These are phyloP conservation scores for Ophiostoma himal-ulmi DNA, from an alignment of 2,329 filamentous ascomycete genomes.

Conservation along the genomic window DNA sequence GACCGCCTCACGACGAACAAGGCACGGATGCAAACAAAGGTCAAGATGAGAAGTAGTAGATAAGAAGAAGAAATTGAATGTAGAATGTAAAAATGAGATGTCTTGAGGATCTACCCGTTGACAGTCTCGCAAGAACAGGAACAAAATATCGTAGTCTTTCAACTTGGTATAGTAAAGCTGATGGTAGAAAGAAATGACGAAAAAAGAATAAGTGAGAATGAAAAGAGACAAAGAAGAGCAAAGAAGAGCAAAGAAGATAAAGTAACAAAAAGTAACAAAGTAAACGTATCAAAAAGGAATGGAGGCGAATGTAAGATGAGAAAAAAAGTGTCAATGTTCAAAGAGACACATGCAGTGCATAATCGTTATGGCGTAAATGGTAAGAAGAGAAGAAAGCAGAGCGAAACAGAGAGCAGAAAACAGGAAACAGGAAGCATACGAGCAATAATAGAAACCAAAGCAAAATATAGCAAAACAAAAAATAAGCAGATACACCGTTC, in stretches of 20 bases:
- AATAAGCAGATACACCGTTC: neutral
- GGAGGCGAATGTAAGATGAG: conserved; percentile 5
- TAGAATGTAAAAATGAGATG: neutral
- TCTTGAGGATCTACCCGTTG: neutral
- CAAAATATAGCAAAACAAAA: neutral
- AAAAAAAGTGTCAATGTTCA: conserved; percentile 7
- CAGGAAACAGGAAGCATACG: neutral
- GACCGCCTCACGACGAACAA: neutral
- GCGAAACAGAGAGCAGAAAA: neutral
- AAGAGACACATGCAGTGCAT: conserved; percentile 13
- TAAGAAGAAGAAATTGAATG: neutral
- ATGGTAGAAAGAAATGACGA: neutral
- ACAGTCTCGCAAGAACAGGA: neutral
- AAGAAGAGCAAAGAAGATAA: neutral
- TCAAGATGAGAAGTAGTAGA: neutral
- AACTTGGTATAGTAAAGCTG: conserved; percentile 3
- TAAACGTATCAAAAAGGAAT: conserved; percentile 4
- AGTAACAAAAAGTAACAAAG: neutral
- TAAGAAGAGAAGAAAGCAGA: conserved; percentile 5
- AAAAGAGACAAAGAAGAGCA: neutral
- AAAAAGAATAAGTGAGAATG: too few species aligned
- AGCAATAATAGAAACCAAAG: neutral
- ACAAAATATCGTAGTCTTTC: conserved; percentile 9
- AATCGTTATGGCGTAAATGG: conserved; percentile 15
- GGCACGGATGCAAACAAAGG: neutral